Evolutionary conservation across 2,329 filamentous ascomycete species (phyloP), one percentile per base, ranked within the genome.

Genomic region (Coleophoma eucalyptorum): DNA sequence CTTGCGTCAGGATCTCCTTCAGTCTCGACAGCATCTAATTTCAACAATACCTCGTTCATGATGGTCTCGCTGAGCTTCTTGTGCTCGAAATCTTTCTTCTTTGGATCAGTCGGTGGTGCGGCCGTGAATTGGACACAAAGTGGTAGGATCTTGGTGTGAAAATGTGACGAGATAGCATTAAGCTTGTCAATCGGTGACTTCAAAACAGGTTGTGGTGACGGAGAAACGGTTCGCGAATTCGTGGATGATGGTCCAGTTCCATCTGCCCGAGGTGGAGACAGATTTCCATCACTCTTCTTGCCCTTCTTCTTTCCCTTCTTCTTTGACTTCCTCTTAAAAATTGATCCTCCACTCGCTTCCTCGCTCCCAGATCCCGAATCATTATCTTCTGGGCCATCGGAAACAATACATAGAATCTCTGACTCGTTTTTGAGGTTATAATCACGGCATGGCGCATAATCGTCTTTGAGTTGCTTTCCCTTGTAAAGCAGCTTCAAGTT

Each of bases 11-110:
- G 66, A 57, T 89, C 81, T 5, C 87, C 87, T 44, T 86, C 84
- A 0, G 84, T 85, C 58, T 93, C 87, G 3, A 93, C 81, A 19
- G 79, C 84, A 65, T 94, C 89, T 37, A 90, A 68, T 70, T 92
- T 93, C 56, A 94, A 70, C 35, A 93, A 63, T 2, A 91, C 81
- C 59, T 91, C 86, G 55, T 86, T 82, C 74, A 94, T 75, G 37
- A 91, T 79, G 4, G 85, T 89, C 72, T 94, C 89, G 4, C 82
- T 84, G 16, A 94, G 67, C 64, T 80, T 85, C 65, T 86, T 84
- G 65, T 93, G 86, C 62, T 92, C 87, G 33, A 90, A 88, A 13
- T 80, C 78, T 46, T 80, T 74, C 74, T 87, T 90, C 66, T 85
- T 84, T 37, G 71, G 63, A 47, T 90, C 86, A 3, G 69, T 65